Conservation (phyloP, 208 protist genomes). For the Wallacemonas rigidus region DNA sequence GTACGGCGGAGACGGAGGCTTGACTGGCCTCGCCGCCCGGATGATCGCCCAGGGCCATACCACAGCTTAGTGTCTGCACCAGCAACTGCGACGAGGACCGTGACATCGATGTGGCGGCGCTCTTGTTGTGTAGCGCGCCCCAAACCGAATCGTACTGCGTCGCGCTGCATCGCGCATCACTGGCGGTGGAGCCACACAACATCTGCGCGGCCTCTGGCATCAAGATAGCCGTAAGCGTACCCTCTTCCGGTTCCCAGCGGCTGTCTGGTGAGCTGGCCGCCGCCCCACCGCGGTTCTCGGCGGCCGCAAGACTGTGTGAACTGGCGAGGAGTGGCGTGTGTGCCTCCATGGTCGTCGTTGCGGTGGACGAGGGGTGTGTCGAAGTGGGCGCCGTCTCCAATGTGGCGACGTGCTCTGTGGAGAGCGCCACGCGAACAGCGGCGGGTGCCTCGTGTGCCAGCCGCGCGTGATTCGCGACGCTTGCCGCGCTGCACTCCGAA, state of each 20-base stretch:
- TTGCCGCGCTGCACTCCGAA: neutral
- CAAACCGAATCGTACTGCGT: neutral
- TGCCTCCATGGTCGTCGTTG: neutral
- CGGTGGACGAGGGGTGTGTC: neutral
- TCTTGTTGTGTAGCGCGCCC: neutral
- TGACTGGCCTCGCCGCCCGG: too few species aligned
- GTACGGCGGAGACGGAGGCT: neutral
- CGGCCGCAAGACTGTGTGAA: neutral
- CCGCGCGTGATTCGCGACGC: neutral
- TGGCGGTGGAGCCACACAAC: neutral
- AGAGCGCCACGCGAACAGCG: neutral
- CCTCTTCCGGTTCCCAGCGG: neutral
- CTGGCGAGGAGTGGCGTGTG: neutral
- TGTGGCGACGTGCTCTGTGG: slow-evolving; percentile 1
- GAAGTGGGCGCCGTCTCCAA: neutral
- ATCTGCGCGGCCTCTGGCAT: slow-evolving; percentile 9
- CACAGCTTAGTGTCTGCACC: slow-evolving; percentile 10
- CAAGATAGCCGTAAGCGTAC: neutral
- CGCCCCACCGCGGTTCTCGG: neutral
- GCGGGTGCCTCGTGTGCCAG: neutral
- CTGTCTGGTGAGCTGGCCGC: neutral
- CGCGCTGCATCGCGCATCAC: neutral
- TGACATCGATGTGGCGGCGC: neutral
- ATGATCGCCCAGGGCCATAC: neutral
- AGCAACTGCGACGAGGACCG: slow-evolving; percentile 6